phyloP scores from a whole-genome alignment of 2,329 filamentous ascomycete species.

The Emmonsiellopsis sp. region DNA sequence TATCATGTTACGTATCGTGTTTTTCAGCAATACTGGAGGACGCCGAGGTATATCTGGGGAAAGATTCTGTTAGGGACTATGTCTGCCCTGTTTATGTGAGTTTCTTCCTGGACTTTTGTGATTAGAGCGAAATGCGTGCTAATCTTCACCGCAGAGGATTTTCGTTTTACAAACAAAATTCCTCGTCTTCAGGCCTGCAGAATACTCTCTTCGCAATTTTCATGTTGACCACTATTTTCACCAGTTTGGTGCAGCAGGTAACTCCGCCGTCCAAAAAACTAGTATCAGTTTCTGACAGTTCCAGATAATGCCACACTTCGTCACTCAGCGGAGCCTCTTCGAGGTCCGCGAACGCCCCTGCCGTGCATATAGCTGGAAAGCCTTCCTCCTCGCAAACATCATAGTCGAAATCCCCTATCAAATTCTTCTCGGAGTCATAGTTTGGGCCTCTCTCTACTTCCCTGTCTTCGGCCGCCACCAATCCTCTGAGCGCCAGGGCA shows the following conservation, averaged over 20 bases:
- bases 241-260: constrained; percentile 45
- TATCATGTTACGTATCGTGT: constrained; percentile 60
- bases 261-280: constrained; percentile 53
- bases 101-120: background rate
- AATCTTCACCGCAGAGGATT: constrained; percentile 64
- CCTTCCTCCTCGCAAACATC: constrained; percentile 77
- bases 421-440: constrained; percentile 60
- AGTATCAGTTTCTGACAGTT: background rate
- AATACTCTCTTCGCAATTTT: constrained; percentile 84
- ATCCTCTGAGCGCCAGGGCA: constrained; percentile 59
- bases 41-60: constrained; percentile 73
- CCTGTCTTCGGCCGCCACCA: constrained; percentile 56
- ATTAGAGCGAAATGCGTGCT: constrained; percentile 42
- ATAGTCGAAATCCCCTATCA: constrained; percentile 83
- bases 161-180: constrained; percentile 64
- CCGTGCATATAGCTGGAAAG: constrained; percentile 76
- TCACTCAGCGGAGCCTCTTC: constrained; percentile 71
- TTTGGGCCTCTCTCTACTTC: constrained; percentile 80
- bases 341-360: constrained; percentile 77
- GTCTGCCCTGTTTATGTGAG: constrained; percentile 57
- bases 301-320: constrained; percentile 66
- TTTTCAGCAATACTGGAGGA: constrained; percentile 86
- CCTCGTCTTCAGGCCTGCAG: constrained; percentile 67
- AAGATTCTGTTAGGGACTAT: constrained; percentile 59
- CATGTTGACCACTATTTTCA: constrained; percentile 56